Percentiles rank a stretch among this genome's conserved stretches.
Evolutionary conservation across 345 rosid genomes (phyloP).

Genomic region (Anacardium occidentale): DNA sequence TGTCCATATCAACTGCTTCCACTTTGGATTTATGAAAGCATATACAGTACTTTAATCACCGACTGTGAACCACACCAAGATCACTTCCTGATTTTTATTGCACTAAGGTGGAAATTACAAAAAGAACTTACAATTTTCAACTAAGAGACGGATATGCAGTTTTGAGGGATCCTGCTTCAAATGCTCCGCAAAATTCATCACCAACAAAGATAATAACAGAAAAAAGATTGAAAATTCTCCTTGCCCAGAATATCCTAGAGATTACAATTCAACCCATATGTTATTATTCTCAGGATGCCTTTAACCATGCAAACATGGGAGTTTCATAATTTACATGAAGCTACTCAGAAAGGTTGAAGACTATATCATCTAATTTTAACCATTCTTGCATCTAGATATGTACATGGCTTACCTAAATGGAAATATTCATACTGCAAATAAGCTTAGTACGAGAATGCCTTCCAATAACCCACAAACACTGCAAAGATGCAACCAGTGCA

Average conservation of each 20-base stretch:
- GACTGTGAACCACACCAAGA: background rate
- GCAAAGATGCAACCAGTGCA: slow-evolving; percentile 20
- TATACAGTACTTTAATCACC: no score
- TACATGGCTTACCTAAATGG: slow-evolving; percentile 15
- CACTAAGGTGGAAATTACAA: slow-evolving; percentile 13
- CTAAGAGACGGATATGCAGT: background rate
- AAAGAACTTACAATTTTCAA: slow-evolving; percentile 3
- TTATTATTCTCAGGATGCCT: slow-evolving; percentile 1
- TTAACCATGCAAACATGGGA: slow-evolving; percentile 16
- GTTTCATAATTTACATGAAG: slow-evolving; percentile 16
- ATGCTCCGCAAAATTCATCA: slow-evolving; percentile 12
- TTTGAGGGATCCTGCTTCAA: slow-evolving; percentile 8
- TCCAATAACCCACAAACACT: slow-evolving; percentile 9
- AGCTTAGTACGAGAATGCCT: slow-evolving; percentile 16
- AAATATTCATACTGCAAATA: slow-evolving; percentile 16
- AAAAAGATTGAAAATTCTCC: background rate
- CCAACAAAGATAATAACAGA: slow-evolving; percentile 8
- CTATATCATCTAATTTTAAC: slow-evolving; percentile 19
- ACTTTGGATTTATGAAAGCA: slow-evolving; percentile 11
- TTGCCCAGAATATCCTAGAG: slow-evolving; percentile 7
- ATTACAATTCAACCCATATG: background rate
- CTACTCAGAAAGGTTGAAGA: slow-evolving; percentile 22
- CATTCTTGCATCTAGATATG: slow-evolving; percentile 9
- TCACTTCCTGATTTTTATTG: slow-evolving; percentile 7
- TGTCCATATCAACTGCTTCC: slow-evolving; percentile 29